Percentiles rank a stretch among this genome's conserved stretches.
These are phyloP conservation scores for Penicillium sp. DNA, from an alignment of 2,329 filamentous ascomycete genomes.

Conservation along the genomic window DNA sequence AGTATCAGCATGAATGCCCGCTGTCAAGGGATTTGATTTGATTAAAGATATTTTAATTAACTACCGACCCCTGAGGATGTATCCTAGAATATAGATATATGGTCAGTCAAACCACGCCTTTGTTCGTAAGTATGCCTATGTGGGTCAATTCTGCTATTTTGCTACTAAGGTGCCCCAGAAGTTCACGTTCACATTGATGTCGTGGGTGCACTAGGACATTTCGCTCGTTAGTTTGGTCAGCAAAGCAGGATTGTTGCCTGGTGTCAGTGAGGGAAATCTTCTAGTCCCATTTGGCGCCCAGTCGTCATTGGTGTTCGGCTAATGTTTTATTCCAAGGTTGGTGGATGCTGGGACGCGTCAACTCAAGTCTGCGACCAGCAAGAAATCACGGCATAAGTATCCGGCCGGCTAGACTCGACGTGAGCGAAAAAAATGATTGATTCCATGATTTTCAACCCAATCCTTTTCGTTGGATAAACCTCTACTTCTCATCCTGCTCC, in stretches of 20 bases:
- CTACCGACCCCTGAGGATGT: too few species aligned
- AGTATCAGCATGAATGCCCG: too few species aligned
- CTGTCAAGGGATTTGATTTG: too few species aligned
- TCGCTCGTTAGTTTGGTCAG: background rate
- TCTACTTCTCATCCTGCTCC: background rate
- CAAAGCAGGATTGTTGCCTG: background rate
- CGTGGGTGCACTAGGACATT: background rate
- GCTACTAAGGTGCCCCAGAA: background rate
- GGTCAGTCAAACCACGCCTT: too few species aligned
- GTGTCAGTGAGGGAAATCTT: background rate
- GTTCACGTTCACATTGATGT: background rate
- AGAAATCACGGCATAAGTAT: background rate
- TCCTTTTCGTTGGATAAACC: too few species aligned
- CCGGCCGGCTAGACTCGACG: background rate
- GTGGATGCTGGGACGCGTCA: background rate
- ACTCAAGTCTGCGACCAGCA: background rate
- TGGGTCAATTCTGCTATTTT: too few species aligned
- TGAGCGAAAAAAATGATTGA: background rate
- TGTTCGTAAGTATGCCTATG: too few species aligned
- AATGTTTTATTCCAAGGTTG: background rate
- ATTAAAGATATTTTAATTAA: too few species aligned
- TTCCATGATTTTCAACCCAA: background rate
- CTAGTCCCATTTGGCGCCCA: background rate
- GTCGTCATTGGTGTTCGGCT: background rate
- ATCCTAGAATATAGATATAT: too few species aligned